Conservation (phyloP, 306 rosid genomes). For the Elaeagnus macrophylla region DNA sequence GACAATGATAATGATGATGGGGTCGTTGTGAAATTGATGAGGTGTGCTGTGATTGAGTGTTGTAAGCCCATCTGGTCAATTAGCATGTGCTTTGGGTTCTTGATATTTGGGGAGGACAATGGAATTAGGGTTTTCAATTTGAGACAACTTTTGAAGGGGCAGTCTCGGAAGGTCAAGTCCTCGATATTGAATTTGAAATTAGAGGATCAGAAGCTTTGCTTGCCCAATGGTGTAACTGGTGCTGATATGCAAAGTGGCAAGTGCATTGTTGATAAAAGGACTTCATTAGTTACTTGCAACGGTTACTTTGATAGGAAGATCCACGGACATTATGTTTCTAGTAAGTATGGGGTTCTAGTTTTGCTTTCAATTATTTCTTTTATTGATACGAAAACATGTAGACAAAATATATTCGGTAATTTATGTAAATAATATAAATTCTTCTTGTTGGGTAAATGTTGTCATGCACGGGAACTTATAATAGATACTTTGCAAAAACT, state of each 20-base stretch:
- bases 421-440: neutral
- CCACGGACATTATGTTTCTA: constrained; percentile 33
- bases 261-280: constrained; percentile 21
- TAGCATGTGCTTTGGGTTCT: constrained; percentile 47
- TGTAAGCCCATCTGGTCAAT: constrained; percentile 53
- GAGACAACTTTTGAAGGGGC: constrained; percentile 47
- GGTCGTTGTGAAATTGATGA: constrained; percentile 53
- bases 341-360: constrained; percentile 32
- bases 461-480: too few species aligned
- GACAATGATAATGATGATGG: constrained; percentile 24
- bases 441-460: too few species aligned
- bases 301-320: constrained; percentile 40
- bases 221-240: constrained; percentile 37
- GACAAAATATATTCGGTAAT: neutral
- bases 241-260: constrained; percentile 19
- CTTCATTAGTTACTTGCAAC: constrained; percentile 30
- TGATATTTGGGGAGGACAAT: constrained; percentile 65
- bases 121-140: constrained; percentile 67
- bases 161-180: constrained; percentile 23
- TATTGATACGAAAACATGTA: neutral
- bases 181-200: constrained; percentile 14
- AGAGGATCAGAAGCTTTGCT: constrained; percentile 19
- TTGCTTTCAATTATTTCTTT: constrained; percentile 1
- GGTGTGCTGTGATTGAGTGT: constrained; percentile 69
- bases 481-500: too few species aligned